phyloP scores from a whole-genome alignment of 148 eudicot species.

The Nyssa sinensis region DNA sequence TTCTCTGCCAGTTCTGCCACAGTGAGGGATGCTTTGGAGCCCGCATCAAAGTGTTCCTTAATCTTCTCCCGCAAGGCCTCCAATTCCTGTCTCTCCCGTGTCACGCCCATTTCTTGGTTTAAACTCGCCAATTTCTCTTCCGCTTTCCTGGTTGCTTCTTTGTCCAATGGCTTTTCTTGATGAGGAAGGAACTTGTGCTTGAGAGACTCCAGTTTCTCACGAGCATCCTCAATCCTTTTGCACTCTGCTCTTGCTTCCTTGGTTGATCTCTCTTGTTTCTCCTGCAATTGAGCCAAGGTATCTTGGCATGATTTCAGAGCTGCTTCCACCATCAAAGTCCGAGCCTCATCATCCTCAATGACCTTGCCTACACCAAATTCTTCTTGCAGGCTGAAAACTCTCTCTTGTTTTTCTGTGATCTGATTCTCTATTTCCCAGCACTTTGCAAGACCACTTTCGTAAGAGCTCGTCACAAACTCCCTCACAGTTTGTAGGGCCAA shows the following conservation, averaged over 20 bases:
- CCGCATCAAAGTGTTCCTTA: conserved; percentile 44
- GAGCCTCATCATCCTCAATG: conserved; percentile 81
- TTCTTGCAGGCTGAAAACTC: conserved; percentile 67
- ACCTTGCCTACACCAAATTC: conserved; percentile 61
- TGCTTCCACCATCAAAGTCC: conserved; percentile 77
- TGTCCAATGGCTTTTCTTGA: conserved; percentile 17
- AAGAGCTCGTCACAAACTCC: conserved; percentile 83
- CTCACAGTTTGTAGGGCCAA: conserved; percentile 77
- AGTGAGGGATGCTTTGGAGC: conserved; percentile 33
- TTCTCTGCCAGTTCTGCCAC: conserved; percentile 74
- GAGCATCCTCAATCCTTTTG: conserved; percentile 52
- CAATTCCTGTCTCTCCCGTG: conserved; percentile 29
- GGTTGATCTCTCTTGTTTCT: conserved; percentile 59
- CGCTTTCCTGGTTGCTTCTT: conserved; percentile 13
- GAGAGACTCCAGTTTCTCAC: conserved; percentile 49
- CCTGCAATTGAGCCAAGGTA: conserved; percentile 57
- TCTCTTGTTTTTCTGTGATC: conserved; percentile 62
- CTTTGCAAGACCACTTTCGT: conserved; percentile 71
- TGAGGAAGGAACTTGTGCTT: conserved; percentile 35
- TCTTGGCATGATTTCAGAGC: conserved; percentile 80
- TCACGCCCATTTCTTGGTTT: conserved; percentile 15
- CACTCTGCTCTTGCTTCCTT: conserved; percentile 53
- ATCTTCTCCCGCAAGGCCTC: conserved; percentile 43
- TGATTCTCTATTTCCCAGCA: conserved; percentile 70
- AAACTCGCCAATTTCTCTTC: conserved; percentile 22